Evolutionary conservation across 257 asterid species (phyloP), one percentile per base, ranked within the genome.

Genomic region (Scutellaria galericulata): DNA sequence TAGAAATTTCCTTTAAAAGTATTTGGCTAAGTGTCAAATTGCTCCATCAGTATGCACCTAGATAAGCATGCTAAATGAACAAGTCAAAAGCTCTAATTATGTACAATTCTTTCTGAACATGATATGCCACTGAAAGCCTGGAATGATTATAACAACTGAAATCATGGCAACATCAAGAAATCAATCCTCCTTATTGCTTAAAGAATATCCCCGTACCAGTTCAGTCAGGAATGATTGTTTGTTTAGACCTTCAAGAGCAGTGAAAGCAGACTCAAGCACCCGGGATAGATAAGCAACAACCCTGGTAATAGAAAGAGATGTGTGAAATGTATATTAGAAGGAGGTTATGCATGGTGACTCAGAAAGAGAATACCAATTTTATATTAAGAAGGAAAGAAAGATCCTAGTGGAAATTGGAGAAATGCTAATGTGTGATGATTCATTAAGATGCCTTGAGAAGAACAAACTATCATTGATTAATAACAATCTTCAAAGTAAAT

Each of bases 161-260:
- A 78, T 2, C 51, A 56, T 75, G 58, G 76, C 75, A 40, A 64
- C 66, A 47, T 47, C 57, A 62, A 56, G 69, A 70, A 54, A 61
- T 65, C 14, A 45, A 9, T 53, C 56, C 60, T 48, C 75, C 72
- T 50, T 11, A 72, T 31, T 31, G 37, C 37, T 31, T 31, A 42
- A 66, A 79, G 60, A 77, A 64, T 51, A 77, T 46, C 64, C n/a
- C 11, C 63, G 20, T 87, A 95, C 99, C 97, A 95, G 83, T 78
- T 95, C 97, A 58, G 92, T 83, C 68, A 95, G 84, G 85, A 95
- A 95, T 46, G 99, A 88, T 85, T 95, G 99, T 77, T 95, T 95
- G 84, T 92, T 92, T 65, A 87, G 98, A 86, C 99, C 98, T 75
- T 95, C 99, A 39, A 95, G 91, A 41, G 96, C 95, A 67, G 99